Conservation (phyloP, 352 stramenopile genomes). For the Phytophthora ohioensis region DNA sequence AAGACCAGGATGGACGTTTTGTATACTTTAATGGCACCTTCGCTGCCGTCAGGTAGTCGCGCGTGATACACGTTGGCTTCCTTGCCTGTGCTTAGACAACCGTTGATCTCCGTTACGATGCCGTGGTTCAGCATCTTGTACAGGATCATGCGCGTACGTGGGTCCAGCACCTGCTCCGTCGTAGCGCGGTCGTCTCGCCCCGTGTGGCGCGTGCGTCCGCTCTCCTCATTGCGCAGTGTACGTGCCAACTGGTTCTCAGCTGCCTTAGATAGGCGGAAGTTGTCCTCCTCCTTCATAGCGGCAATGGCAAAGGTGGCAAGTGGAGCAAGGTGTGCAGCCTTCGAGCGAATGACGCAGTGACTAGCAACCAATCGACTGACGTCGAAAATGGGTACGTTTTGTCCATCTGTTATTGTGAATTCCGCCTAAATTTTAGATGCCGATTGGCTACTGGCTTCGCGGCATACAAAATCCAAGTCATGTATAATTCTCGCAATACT, state of each 20-base stretch:
- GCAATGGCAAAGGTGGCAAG: not conserved
- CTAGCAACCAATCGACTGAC: conserved; percentile 25
- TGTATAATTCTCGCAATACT: not conserved
- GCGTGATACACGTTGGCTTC: conserved; percentile 99
- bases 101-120: conserved; percentile 97
- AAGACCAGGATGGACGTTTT: conserved; percentile 98
- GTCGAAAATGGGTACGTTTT: conserved; percentile 17
- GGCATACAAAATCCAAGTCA: too few species aligned
- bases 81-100: conserved; percentile 99
- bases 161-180: conserved; percentile 98
- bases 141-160: conserved; percentile 98
- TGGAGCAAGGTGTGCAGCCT: too few species aligned
- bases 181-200: conserved; percentile 98
- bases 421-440: too few species aligned
- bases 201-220: conserved; percentile 88
- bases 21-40: conserved; percentile 90
- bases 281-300: conserved; percentile 67
- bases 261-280: conserved; percentile 80
- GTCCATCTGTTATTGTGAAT: not conserved
- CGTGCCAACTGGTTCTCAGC: conserved; percentile 83
- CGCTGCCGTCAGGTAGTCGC: conserved; percentile 65
- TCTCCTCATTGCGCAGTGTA: conserved; percentile 81
- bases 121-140: conserved; percentile 98
- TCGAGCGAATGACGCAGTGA: conserved; percentile 14
- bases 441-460: too few species aligned